Base-by-base conservation (phyloP, 2,329 filamentous ascomycete genomes). In the Fusarium mexicanum region DNA sequence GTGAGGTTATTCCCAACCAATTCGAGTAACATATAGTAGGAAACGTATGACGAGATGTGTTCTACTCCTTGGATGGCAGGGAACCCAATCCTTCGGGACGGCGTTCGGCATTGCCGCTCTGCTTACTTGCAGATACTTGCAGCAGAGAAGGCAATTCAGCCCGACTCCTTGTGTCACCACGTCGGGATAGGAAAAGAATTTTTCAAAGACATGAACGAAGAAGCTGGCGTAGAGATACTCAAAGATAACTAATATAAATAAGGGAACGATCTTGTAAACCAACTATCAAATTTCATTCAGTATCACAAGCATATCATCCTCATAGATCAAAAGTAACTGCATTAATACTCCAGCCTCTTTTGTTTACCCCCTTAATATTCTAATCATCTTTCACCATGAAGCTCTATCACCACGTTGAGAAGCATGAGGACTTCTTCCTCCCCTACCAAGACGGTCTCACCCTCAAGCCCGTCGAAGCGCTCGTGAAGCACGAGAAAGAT, bases 391-490 rank as follows among this genome's bases (percentile, higher is more conserved):
- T 17, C 40, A 54, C 26, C 35, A 68, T 68, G 65, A 55, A 68
- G 46, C 20, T 68, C 14, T 43, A 59, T 4, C 65, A 43, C 26
- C 61, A 64, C 33, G n/a, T 59, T 53, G 61, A 68, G 26, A 68
- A 48, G 14, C 61, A 64, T 33, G 61, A 64, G 38, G 65, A 68
- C 5, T 68, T 68, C 38, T 68, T 68, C 33, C 65, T 64, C 26
- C 61, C 65, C 22, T 43, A 41, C n/a, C 37, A 46, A 17, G 26
- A 64, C 2, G 53, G 38, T 7, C 20, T 29, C 7, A 60, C 18
- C 8, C 29, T 59, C 8, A 54, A 68, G 16, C 29, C 24, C 2
- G 13, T 47, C 26, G 65, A 68, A 14, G n/a, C 43, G 0, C 22
- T 68, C 6, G 44, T 59, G 18, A 16, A 53, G 8, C 50, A 60